Evolutionary conservation across 257 asterid genomes (phyloP).

Genomic region (Solanum tarapatanum): DNA sequence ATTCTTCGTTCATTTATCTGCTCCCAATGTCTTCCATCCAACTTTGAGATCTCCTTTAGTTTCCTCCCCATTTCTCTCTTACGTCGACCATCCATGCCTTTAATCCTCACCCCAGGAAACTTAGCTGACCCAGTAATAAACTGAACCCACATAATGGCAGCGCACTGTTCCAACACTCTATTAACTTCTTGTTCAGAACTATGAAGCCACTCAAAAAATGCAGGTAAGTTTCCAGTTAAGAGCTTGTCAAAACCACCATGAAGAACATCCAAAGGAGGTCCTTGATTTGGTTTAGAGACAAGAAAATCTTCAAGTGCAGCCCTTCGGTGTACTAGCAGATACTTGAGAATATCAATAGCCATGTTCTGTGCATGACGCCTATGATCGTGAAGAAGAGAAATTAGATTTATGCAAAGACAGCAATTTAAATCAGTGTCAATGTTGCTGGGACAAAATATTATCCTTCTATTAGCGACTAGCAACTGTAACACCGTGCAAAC

Average conservation of each 20-base stretch:
- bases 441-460: slow-evolving; percentile 92
- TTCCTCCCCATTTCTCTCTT: slow-evolving; percentile 80
- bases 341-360: slow-evolving; percentile 86
- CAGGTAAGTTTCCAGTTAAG: slow-evolving; percentile 62
- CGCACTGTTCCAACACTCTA: slow-evolving; percentile 82
- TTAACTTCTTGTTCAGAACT: slow-evolving; percentile 48
- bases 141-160: slow-evolving; percentile 95
- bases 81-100: slow-evolving; percentile 91
- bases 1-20: slow-evolving; percentile 89
- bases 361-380: slow-evolving; percentile 63
- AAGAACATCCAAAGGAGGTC: slow-evolving; percentile 60
- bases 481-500: slow-evolving; percentile 69
- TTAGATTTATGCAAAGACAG: slow-evolving; percentile 82
- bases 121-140: slow-evolving; percentile 81
- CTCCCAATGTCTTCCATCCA: slow-evolving; percentile 85
- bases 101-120: slow-evolving; percentile 92
- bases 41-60: slow-evolving; percentile 52
- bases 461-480: slow-evolving; percentile 77
- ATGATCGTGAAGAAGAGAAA: slow-evolving; percentile 67
- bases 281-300: slow-evolving; percentile 85
- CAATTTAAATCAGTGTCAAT: slow-evolving; percentile 83
- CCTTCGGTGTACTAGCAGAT: slow-evolving; percentile 88
- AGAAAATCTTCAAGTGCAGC: slow-evolving; percentile 85
- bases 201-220: slow-evolving; percentile 76
- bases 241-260: slow-evolving; percentile 96